A percentile compares a stretch with the other conserved stretches of the same genome.
These are phyloP conservation scores for Aspergillus funiculosus DNA, from an alignment of 495 filamentous ascomycete species.

Conservation along the genomic window DNA sequence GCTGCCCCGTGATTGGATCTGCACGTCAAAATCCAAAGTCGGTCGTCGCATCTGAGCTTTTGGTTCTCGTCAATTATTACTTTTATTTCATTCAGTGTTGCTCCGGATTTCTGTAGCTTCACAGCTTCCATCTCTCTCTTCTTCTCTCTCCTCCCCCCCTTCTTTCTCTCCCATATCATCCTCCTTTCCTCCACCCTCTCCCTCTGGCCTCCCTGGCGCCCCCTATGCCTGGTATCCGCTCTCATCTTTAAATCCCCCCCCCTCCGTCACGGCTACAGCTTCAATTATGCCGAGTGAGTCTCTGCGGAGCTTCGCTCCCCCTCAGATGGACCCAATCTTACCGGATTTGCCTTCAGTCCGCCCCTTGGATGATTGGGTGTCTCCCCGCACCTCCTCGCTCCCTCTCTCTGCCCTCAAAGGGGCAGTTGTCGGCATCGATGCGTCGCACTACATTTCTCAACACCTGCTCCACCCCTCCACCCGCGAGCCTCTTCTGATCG, in stretches of 20 bases:
- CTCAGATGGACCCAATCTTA: conserved; percentile 4
- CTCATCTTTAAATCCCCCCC: conserved; percentile 25
- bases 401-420: conserved; percentile 62
- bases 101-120: no score
- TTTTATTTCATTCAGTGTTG: no score
- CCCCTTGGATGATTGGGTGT: conserved; percentile 54
- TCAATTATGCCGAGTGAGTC: conserved; percentile 41
- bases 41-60: conserved; percentile 2
- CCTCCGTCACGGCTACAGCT: conserved; percentile 26
- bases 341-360: conserved; percentile 38
- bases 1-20: conserved; percentile 12
- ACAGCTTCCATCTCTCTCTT: not conserved
- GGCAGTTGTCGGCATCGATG: conserved; percentile 77
- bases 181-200: conserved; percentile 12
- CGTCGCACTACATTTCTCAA: conserved; percentile 75
- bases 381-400: conserved; percentile 46
- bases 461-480: conserved; percentile 60
- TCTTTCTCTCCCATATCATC: conserved; percentile 23
- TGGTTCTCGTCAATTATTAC: no score
- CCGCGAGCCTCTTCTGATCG: conserved; percentile 81
- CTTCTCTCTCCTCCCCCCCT: not conserved
- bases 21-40: not conserved
- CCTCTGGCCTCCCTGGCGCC: not conserved
- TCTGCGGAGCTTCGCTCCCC: conserved; percentile 6
- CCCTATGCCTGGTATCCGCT: conserved; percentile 29